Evolutionary conservation across 306 rosid genomes (phyloP), one percentile per base, ranked within the genome.

Genomic region (Citrullus amarus): DNA sequence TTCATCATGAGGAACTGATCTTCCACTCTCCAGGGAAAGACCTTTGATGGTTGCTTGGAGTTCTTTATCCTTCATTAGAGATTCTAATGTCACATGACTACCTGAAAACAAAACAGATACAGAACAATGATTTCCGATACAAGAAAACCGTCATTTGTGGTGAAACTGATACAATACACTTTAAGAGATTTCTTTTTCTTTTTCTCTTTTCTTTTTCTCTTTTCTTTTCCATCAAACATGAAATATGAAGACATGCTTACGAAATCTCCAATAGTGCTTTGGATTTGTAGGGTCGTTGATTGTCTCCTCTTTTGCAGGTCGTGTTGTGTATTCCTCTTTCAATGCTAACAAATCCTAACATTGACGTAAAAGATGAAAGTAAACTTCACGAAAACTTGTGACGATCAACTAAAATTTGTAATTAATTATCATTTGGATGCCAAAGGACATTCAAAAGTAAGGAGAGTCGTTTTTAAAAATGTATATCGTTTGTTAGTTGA

Each of bases 231-330:
- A n/a, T 0, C 34, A 4, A 22, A 72, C 39, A 38, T 5, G 58
- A 61, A 79, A 70, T 62, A 16, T 12, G 53, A 66, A 75, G 48
- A 41, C 60, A 74, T 46, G 83, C 96, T 20, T 88, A 95, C 98
- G 98, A 79, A 65, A 95, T 95, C 98, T 88, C 98, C 98, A 95
- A 78, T 95, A 95, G 81, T 95, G 98, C 87, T 91, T 95, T 0
- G 98, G 97, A 81, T 95, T 95, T 22, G 98, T 95, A 22, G 98
- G 98, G 85, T 95, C 96, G 12, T 95, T 92, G 87, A 95, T 89
- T 6, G 97, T 92, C 89, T 95, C 98, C 86, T 95, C 98, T 11
- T 63, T 51, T 43, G 97, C 98, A 7, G 97, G 96, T 34, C 96
- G 96, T 41, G 87, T 78, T 51, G 93, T 85, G 79, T 92, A 95